Evolutionary conservation across 2,329 filamentous ascomycete genomes (phyloP), one percentile per base, ranked within the genome.

Genomic region (Cytospora chrysosperma): DNA sequence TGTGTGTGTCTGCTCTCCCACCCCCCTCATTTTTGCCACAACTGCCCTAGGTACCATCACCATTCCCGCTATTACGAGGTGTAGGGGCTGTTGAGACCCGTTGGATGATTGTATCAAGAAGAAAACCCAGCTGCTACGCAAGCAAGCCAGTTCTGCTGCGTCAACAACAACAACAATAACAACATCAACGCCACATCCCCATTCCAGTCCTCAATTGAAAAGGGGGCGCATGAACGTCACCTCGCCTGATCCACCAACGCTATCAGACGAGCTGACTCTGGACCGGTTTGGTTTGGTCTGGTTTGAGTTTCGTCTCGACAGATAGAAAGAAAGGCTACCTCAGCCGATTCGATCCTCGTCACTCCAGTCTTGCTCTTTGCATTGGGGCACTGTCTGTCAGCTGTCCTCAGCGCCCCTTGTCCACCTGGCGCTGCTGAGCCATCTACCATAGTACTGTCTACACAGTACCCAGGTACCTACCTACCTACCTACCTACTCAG

Each of bases 331-430:
- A 61, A 37, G 27, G 50, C 50, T 40, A 34, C n/a, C 27, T 49
- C 58, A 61, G 27, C 51, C 54, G 58, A 55, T 61, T 24, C n/a
- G 54, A 27, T 49, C 51, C 58, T 61, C 51, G 51, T 55, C 58
- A 55, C 40, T 61, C 51, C 58, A 55, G 58, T 26, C 51, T 49
- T 8, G n/a, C n/a, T 55, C 49, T 51, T 61, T 40, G 51, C 58
- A 47, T 27, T 54, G 30, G 57, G 53, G 58, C 51, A 34, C 34
- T 43, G 51, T 52, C 58, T n/a, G n/a, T n/a, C n/a, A n/a, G n/a
- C n/a, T n/a, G n/a, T n/a, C 28, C 49, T 32, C 8, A 32, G 30
- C 12, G 40, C 55, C 51, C 58, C 58, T 51, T 49, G 58, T 55
- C 51, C 24, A 47, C 58, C 21, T 37, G 34, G 34, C 34, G 12